Evolutionary conservation across 2,329 filamentous ascomycete species (phyloP).

Genomic region (Chrysosporium queenslandicum): DNA sequence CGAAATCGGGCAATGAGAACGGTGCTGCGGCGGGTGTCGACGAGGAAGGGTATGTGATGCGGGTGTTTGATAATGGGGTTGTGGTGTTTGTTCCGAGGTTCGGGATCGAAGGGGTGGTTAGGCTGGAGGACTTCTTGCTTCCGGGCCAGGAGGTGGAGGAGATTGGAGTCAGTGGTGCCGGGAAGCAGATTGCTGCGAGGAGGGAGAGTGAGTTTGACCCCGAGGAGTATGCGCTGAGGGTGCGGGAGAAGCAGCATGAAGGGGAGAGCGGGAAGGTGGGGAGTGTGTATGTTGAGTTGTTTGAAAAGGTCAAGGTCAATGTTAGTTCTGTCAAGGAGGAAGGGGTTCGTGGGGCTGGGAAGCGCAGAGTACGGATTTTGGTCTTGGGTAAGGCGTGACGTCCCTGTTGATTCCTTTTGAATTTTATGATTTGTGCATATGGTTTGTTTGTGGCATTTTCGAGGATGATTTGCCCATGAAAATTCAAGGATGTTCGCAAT

Average conservation of each 20-base stretch:
- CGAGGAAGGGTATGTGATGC: conserved; percentile 93
- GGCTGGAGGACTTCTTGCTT: conserved; percentile 70
- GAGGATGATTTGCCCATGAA: no score
- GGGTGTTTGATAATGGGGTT: conserved; percentile 93
- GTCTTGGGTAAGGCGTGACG: conserved; percentile 25
- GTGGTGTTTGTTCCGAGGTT: conserved; percentile 94
- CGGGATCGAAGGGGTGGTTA: conserved; percentile 85
- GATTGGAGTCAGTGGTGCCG: conserved; percentile 1
- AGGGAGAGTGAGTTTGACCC: conserved; percentile 75
- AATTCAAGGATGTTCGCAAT: no score
- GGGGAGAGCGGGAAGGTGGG: conserved; percentile 43
- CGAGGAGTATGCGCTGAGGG: conserved; percentile 67
- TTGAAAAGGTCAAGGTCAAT: conserved; percentile 80
- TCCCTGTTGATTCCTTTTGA: background rate
- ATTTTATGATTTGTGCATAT: background rate
- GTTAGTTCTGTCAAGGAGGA: conserved; percentile 92
- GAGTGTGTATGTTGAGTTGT: conserved; percentile 60
- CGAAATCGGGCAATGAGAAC: conserved; percentile 8
- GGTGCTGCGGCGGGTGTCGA: conserved; percentile 41
- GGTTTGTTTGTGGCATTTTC: background rate
- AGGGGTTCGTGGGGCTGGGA: conserved; percentile 61
- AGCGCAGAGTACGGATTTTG: conserved; percentile 54
- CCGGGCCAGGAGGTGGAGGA: conserved; percentile 24
- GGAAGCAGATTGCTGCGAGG: conserved; percentile 19
- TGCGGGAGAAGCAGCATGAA: conserved; percentile 48